These are phyloP conservation scores for Cryomyces minteri DNA, from an alignment of 495 filamentous ascomycete genomes.

Conservation along the genomic window DNA sequence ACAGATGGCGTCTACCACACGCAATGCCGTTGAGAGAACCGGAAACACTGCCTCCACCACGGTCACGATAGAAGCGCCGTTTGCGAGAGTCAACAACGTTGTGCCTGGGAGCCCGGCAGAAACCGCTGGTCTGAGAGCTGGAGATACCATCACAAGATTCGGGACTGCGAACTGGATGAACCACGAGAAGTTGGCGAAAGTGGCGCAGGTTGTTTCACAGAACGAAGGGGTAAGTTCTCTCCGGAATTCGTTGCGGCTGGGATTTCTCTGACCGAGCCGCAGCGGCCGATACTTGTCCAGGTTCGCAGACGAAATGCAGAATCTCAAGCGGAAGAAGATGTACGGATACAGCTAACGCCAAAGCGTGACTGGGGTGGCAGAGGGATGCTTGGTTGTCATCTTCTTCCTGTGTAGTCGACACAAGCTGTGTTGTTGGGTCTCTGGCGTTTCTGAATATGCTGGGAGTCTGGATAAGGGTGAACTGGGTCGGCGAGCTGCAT, in stretches of 20 bases:
- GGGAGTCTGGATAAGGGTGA: no score
- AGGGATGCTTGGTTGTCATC: conserved; percentile 9
- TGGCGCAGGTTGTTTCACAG: conserved; percentile 66
- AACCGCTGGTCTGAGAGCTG: conserved; percentile 59
- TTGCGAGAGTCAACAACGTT: conserved; percentile 83
- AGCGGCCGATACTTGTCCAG: conserved; percentile 7
- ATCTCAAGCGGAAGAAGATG: not conserved
- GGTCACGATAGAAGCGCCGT: conserved; percentile 39
- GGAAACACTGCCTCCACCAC: conserved; percentile 1
- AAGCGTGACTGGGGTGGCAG: conserved; percentile 10
- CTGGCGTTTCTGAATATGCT: no score
- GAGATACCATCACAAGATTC: conserved; percentile 73
- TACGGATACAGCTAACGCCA: conserved; percentile 5
- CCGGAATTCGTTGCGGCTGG: not conserved
- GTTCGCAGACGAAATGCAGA: conserved; percentile 4
- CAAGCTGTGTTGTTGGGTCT: no score
- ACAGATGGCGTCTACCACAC: not conserved
- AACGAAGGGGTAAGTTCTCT: conserved; percentile 68
- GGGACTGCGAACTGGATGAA: conserved; percentile 66
- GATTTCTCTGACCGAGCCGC: not conserved
- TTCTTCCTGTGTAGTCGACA: conserved; percentile 4
- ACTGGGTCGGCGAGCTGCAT: no score
- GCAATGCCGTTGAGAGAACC: not conserved
- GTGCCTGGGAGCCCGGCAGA: conserved; percentile 64
- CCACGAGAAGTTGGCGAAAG: conserved; percentile 66